Evolutionary conservation across 371 early-diverging fungal species (phyloP), one percentile per base, ranked within the genome.

Genomic region (Apophysomyces variabilis): DNA sequence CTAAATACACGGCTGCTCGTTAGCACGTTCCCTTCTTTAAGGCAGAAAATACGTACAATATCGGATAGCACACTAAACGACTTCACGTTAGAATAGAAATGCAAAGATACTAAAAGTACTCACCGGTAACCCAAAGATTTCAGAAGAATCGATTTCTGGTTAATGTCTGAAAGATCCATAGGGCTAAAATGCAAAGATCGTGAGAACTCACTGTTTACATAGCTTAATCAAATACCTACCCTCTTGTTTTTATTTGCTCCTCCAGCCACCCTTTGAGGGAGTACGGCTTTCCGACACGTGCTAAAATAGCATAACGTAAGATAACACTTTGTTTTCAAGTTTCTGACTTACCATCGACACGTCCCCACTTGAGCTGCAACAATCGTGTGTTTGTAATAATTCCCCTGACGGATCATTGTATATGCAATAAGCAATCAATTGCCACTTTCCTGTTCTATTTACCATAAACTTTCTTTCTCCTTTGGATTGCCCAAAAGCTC

Each of bases 401-500:
- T 7, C 86, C 78, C 77, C 79, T 78, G 65, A 36, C 3, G 32
- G 3, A 35, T 46, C 21, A 37, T 26, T 9, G 47, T 16, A 1
- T 11, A 50, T 16, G 54, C n/a, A 21, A 50, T n/a, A 50, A 7
- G 47, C n/a, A 47, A 50, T 9, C 9, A 5, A 50, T 50, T 0
- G 11, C 5, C 7, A 14, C 14, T 32, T 7, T 18, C 1, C 16
- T 1, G 9, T 50, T 4, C 9, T 16, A 47, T 26, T 21, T 21
- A 80, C 84, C 86, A 87, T 66, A 95, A 66, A 60, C 88, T 88
- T 76, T 95, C 95, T 68, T 91, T 90, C 57, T 92, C 88, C 70
- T 95, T 95, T 39, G 93, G 93, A 50, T 85, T 87, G 18, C 96
- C 96, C 16, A 94, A 77, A 4, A 95, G 76, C 69, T 95, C 96